phyloP scores from a whole-genome alignment of 2,329 filamentous ascomycete species.

The Pestalotiopsis fici region DNA sequence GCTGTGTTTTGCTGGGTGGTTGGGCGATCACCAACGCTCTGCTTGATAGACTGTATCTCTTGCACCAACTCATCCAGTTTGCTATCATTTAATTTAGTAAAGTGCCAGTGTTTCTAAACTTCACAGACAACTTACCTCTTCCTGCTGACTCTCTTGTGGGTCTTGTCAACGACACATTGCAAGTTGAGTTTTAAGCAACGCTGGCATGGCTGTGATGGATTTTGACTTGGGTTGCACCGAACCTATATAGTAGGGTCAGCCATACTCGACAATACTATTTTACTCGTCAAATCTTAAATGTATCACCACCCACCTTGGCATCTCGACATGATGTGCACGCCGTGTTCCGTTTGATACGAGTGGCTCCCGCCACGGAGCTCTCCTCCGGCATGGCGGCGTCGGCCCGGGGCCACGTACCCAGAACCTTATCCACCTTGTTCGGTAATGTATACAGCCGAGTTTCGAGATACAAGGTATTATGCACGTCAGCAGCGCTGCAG shows the following conservation, averaged over 20 bases:
- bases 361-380: not conserved
- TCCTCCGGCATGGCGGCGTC: conserved; percentile 2
- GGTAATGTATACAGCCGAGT: not conserved
- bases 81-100: conserved; percentile 30
- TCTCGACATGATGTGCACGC: conserved; percentile 33
- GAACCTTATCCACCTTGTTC: not conserved
- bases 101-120: too few species aligned
- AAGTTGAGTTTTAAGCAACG: conserved; percentile 29
- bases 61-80: conserved; percentile 57
- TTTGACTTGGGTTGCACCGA: conserved; percentile 30
- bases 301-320: conserved; percentile 25
- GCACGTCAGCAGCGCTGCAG: not conserved
- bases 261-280: not conserved
- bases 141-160: conserved; percentile 31
- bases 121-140: conserved; percentile 23
- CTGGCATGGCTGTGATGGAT: conserved; percentile 26
- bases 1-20: not conserved
- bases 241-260: conserved; percentile 21
- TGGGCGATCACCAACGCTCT: conserved; percentile 40
- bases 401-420: not conserved
- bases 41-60: conserved; percentile 56
- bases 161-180: conserved; percentile 30
- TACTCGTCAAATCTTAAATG: not conserved
- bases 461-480: not conserved
- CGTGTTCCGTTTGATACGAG: conserved; percentile 31